Evolutionary conservation across 2,329 filamentous ascomycete genomes (phyloP).

Genomic region (Colletotrichum tamarilloi): DNA sequence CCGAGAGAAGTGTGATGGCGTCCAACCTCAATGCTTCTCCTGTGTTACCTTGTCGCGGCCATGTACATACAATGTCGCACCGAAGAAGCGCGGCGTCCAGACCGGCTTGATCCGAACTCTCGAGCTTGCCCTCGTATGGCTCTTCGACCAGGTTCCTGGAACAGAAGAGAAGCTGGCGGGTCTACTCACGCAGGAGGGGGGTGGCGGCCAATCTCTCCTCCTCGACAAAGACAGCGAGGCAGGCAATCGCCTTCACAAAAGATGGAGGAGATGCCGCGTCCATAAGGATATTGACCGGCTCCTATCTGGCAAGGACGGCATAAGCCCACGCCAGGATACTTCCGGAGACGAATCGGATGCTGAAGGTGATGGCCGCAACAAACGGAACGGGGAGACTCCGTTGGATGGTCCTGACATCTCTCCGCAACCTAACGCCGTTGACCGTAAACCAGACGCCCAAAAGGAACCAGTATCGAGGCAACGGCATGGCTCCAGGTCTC

Average conservation of each 20-base stretch:
- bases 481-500: constrained; percentile 13
- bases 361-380: constrained; percentile 38
- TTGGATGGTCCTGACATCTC: background rate
- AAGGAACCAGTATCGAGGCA: constrained; percentile 3
- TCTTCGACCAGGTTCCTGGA: constrained; percentile 71
- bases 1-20: constrained; percentile 79
- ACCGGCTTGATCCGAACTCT: constrained; percentile 83
- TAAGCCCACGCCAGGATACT: constrained; percentile 45
- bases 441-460: constrained; percentile 7
- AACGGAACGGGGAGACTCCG: constrained; percentile 18
- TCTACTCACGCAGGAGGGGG: constrained; percentile 60
- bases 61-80: constrained; percentile 78
- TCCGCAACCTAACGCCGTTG: constrained; percentile 13
- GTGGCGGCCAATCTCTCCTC: constrained; percentile 56
- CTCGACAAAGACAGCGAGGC: constrained; percentile 61
- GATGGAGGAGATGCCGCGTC: constrained; percentile 72
- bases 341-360: constrained; percentile 47
- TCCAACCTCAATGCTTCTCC: constrained; percentile 73
- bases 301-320: constrained; percentile 59
- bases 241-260: constrained; percentile 68
- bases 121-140: constrained; percentile 74
- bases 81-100: constrained; percentile 82
- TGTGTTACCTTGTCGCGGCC: constrained; percentile 71
- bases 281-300: constrained; percentile 72
- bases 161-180: constrained; percentile 68